These are phyloP conservation scores for Citrus mangshanensis DNA, from an alignment of 345 rosid genomes.

Conservation along the genomic window DNA sequence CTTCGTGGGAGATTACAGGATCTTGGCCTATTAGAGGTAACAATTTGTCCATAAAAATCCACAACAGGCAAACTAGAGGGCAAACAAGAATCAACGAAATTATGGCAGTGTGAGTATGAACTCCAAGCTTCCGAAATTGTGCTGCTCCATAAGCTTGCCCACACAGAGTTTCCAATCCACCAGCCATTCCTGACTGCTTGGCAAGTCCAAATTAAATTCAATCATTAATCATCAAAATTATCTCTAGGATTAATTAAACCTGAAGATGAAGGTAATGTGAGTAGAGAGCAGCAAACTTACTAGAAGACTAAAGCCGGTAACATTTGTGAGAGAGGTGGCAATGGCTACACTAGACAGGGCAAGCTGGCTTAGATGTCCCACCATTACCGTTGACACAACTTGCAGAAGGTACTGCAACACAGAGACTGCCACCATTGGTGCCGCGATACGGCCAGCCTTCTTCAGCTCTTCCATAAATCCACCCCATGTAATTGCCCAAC, in stretches of 20 bases:
- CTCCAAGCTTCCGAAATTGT: constrained; percentile 28
- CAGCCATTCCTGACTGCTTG: constrained; percentile 27
- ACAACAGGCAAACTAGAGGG: constrained; percentile 18
- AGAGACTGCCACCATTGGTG: constrained; percentile 25
- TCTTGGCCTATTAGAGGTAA: constrained; percentile 33
- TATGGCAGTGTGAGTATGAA: constrained; percentile 21
- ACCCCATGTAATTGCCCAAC: constrained; percentile 14
- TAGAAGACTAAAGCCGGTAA: constrained; percentile 32
- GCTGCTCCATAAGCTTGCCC: constrained; percentile 34
- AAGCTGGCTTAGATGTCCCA: constrained; percentile 27
- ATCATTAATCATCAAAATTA: neutral
- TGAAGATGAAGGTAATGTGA: neutral
- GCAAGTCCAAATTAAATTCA: no score
- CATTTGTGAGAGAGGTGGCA: constrained; percentile 28
- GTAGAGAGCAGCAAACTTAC: constrained; percentile 5
- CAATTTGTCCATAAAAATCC: constrained; percentile 31
- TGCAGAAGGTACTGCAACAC: constrained; percentile 29
- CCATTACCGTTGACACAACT: constrained; percentile 17
- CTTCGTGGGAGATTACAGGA: constrained; percentile 21
- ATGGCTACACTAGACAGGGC: constrained; percentile 26
- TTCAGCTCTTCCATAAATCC: constrained; percentile 18
- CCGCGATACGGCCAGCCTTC: constrained; percentile 16
- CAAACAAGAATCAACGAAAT: constrained; percentile 26
- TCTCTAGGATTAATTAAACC: no score
- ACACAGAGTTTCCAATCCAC: constrained; percentile 35